Conservation (phyloP, 2,329 filamentous ascomycete species). For the Fusarium sp. region DNA sequence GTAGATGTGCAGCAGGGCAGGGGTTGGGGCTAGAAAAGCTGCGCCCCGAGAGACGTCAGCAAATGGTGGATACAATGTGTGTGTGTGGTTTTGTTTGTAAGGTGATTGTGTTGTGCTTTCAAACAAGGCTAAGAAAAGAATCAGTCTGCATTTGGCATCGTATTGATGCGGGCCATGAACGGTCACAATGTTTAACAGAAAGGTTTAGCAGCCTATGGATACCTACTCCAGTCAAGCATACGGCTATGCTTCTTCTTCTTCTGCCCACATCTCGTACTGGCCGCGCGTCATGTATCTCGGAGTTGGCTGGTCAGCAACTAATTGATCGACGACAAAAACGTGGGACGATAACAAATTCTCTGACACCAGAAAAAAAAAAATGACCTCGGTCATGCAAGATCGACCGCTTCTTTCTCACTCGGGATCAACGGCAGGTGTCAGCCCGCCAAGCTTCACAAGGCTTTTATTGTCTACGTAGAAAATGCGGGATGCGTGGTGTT, state of each 20-base stretch:
- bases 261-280: neutral
- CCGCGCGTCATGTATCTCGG: neutral
- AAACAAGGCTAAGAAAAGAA: slow-evolving; percentile 29
- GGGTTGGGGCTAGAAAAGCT: slow-evolving; percentile 14
- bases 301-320: slow-evolving; percentile 18
- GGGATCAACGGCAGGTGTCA: neutral
- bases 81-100: slow-evolving; percentile 12
- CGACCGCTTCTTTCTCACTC: neutral
- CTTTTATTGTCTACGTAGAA: neutral
- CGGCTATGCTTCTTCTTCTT: neutral
- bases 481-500: slow-evolving; percentile 3
- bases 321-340: slow-evolving; percentile 21
- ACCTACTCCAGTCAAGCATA: neutral
- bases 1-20: neutral
- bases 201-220: too few species aligned
- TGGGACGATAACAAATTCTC: neutral
- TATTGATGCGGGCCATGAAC: neutral
- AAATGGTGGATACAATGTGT: slow-evolving; percentile 28
- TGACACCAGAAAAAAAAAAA: neutral
- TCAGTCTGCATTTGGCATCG: neutral
- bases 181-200: neutral
- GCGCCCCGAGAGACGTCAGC: slow-evolving; percentile 46
- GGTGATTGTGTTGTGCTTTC: slow-evolving; percentile 10
- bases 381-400: slow-evolving; percentile 11
- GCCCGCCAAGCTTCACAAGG: slow-evolving; percentile 11